These are phyloP conservation scores for Ballota nigra DNA, from an alignment of 257 asterid species.

Conservation along the genomic window DNA sequence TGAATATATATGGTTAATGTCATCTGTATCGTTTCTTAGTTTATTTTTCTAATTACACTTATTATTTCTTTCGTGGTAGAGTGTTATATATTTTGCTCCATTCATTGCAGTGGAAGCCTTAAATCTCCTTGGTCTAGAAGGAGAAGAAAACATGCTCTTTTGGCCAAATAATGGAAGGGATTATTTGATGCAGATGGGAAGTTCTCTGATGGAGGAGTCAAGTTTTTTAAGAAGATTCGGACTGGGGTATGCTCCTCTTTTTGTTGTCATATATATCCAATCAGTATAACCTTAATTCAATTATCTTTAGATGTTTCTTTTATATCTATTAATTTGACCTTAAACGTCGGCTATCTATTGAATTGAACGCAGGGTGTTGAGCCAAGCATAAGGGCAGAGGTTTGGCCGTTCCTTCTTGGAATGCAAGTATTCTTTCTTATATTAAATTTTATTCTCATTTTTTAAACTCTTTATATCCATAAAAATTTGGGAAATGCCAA, in stretches of 20 bases:
- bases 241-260: slow-evolving; percentile 54
- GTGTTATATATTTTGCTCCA: slow-evolving; percentile 15
- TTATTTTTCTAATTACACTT: slow-evolving; percentile 1
- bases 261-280: neutral
- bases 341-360: slow-evolving; percentile 4
- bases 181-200: slow-evolving; percentile 69
- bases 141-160: slow-evolving; percentile 71
- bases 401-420: slow-evolving; percentile 96
- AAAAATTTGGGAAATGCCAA: neutral
- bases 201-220: slow-evolving; percentile 79
- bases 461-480: neutral
- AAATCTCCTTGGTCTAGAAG: slow-evolving; percentile 93
- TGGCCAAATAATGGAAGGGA: slow-evolving; percentile 71
- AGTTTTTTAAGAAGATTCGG: slow-evolving; percentile 81
- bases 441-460: neutral
- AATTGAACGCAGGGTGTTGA: slow-evolving; percentile 76
- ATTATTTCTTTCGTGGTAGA: slow-evolving; percentile 9
- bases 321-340: neutral
- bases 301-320: neutral
- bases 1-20: neutral
- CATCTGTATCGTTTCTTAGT: slow-evolving; percentile 9
- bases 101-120: slow-evolving; percentile 57
- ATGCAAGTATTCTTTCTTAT: slow-evolving; percentile 45
- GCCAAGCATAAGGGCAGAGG: slow-evolving; percentile 83
- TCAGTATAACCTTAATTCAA: neutral